phyloP scores from a whole-genome alignment of 2,329 filamentous ascomycete genomes.

The Juglanconis sp. region DNA sequence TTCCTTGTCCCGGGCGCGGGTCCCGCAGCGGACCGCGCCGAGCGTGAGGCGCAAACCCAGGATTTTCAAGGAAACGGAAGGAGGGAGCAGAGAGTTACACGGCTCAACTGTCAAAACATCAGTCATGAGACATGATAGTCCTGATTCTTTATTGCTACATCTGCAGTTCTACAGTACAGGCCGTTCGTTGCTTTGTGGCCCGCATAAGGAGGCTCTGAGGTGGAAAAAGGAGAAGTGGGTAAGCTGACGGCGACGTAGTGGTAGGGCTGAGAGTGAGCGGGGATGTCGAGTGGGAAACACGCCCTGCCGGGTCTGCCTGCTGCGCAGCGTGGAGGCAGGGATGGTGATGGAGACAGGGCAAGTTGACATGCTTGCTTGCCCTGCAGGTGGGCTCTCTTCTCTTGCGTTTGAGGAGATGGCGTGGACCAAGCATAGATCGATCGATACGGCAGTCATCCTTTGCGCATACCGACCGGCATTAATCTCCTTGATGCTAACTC shows the following conservation, averaged over 20 bases:
- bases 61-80: no score
- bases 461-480: background rate
- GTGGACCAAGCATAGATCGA: background rate
- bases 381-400: background rate
- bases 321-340: background rate
- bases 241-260: background rate
- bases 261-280: conserved; percentile 6
- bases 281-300: background rate
- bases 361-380: background rate
- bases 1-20: background rate
- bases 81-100: no score
- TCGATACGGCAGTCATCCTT: background rate
- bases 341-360: background rate
- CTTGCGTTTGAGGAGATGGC: background rate
- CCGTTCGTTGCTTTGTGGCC: background rate
- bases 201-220: background rate
- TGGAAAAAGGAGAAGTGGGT: background rate
- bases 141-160: no score
- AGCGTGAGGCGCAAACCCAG: background rate
- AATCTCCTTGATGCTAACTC: background rate
- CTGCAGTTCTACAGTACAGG: no score
- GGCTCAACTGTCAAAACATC: no score
- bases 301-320: background rate
- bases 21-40: background rate
- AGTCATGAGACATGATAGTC: no score